Conservation (phyloP, 768 basidiomycete species). For the Rhodotorula diobovata region DNA sequence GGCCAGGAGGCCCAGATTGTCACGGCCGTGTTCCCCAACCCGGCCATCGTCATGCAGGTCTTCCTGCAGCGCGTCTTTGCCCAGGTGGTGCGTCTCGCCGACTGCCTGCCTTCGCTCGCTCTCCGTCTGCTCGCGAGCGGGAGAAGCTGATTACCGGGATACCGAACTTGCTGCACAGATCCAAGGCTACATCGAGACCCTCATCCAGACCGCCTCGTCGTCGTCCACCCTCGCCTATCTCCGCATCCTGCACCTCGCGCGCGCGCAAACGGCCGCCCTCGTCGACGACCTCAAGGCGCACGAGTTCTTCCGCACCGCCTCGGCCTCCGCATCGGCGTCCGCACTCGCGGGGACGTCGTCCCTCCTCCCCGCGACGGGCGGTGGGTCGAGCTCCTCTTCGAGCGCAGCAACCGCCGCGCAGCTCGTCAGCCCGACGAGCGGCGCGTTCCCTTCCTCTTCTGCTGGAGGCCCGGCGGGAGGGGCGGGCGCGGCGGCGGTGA, state of each 20-base stretch:
- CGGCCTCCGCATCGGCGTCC: constrained; percentile 22
- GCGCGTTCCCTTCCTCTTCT: not conserved
- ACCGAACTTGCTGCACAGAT: constrained; percentile 57
- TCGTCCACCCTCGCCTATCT: constrained; percentile 86
- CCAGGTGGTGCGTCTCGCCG: constrained; percentile 51
- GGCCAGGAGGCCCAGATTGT: constrained; percentile 96
- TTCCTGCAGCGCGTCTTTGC: constrained; percentile 96
- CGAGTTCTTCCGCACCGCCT: constrained; percentile 62
- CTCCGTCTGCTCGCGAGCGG: not conserved
- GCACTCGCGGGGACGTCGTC: constrained; percentile 9
- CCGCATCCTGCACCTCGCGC: constrained; percentile 81
- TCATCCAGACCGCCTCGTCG: constrained; percentile 67
- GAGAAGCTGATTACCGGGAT: not conserved
- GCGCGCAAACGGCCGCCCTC: constrained; percentile 67
- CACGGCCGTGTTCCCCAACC: constrained; percentile 96
- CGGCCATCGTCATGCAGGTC: constrained; percentile 93
- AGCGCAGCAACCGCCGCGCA: not conserved
- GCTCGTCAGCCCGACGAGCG: not conserved
- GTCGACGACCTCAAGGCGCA: constrained; percentile 89
- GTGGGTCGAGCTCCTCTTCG: not conserved
- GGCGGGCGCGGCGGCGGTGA: constrained; percentile 12
- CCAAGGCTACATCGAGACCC: constrained; percentile 89
- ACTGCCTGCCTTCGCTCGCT: not conserved
- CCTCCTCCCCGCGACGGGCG: constrained; percentile 7
- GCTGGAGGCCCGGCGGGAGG: no score